A percentile compares a stretch with the other conserved stretches of the same genome.
Evolutionary conservation across 257 asterid genomes (phyloP).

Genomic region (Forsythia viridissima): DNA sequence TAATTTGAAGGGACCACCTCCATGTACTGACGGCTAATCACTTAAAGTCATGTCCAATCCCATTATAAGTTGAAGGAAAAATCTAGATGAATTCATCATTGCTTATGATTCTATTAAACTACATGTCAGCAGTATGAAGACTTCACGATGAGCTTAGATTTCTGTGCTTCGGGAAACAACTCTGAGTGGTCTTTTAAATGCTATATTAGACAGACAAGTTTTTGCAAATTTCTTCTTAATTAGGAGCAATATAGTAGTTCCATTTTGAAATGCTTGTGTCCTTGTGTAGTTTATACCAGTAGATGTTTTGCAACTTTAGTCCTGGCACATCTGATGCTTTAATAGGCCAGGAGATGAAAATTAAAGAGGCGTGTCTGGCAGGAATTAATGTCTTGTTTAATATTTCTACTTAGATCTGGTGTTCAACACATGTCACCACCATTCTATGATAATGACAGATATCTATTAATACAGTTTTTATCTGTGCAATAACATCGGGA

Average conservation of each 20-base stretch:
- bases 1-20: neutral
- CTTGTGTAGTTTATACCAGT: neutral
- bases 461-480: neutral
- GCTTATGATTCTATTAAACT: neutral
- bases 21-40: neutral
- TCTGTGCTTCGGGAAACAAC: conserved; percentile 3
- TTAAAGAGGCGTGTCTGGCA: neutral
- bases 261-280: neutral
- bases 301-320: neutral
- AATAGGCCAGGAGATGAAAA: neutral
- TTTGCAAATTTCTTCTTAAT: neutral
- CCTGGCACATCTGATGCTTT: neutral
- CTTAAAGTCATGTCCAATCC: neutral
- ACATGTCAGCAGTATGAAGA: neutral
- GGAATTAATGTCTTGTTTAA: neutral
- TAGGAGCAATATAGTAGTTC: neutral
- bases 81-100: neutral
- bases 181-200: neutral
- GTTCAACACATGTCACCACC: neutral
- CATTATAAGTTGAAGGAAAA: neutral
- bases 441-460: neutral
- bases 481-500: neutral
- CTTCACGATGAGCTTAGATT: neutral
- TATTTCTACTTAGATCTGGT: neutral
- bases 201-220: neutral